Evolutionary conservation across 2,329 filamentous ascomycete genomes (phyloP).

Genomic region (Myriosclerotinia curreyana): DNA sequence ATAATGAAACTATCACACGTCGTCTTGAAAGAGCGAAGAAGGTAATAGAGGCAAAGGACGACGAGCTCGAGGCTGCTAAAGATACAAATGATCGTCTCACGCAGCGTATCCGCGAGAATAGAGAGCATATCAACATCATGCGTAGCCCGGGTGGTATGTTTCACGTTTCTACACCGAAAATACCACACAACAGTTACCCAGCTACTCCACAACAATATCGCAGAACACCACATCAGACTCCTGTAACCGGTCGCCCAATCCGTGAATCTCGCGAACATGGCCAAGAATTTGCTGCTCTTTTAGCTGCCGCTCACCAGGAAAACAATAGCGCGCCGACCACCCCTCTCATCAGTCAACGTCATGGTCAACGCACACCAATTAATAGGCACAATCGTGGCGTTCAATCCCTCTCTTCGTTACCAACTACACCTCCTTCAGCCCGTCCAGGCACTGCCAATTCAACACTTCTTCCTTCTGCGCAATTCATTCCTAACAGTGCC

Average conservation of each 20-base stretch:
- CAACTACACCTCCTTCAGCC: constrained; percentile 65
- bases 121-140: constrained; percentile 78
- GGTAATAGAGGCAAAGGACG: constrained; percentile 73
- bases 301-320: constrained; percentile 71
- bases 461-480: constrained; percentile 58
- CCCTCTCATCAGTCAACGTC: constrained; percentile 43
- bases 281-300: constrained; percentile 64
- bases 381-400: constrained; percentile 69
- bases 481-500: constrained; percentile 61
- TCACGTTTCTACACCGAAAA: constrained; percentile 58
- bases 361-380: constrained; percentile 45
- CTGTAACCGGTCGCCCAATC: constrained; percentile 41
- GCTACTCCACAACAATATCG: constrained; percentile 44
- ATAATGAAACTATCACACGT: constrained; percentile 61
- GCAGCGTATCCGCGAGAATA: constrained; percentile 82
- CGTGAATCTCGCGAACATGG: constrained; percentile 46
- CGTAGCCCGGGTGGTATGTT: constrained; percentile 71
- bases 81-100: constrained; percentile 77
- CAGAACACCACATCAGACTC: constrained; percentile 52
- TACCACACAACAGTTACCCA: constrained; percentile 41
- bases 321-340: constrained; percentile 73
- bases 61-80: constrained; percentile 64
- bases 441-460: constrained; percentile 46
- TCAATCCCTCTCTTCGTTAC: constrained; percentile 82
- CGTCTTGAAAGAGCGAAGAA: constrained; percentile 72